Evolutionary conservation across 2,329 filamentous ascomycete species (phyloP), one percentile per base, ranked within the genome.

Genomic region (Geosmithia putterillii): DNA sequence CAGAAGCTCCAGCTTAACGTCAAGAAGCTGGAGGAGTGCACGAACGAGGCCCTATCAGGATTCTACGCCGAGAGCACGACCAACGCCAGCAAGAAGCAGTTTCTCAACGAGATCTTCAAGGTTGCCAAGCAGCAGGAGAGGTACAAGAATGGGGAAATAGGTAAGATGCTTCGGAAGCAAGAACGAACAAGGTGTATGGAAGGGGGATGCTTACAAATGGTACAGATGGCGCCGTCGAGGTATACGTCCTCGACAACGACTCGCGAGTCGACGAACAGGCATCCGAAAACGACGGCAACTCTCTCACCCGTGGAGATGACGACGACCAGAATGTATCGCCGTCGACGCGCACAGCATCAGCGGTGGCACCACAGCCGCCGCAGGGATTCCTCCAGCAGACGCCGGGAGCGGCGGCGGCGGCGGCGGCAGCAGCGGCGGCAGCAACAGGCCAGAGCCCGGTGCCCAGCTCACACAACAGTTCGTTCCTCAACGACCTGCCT

Each of bases 41-140:
- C 77, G 0, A 69, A 64, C 41, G 76, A 82, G 44, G 72, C 72
- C 0, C 63, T 81, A 22, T 72, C 72, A 0, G 60, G 64, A 15
- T 81, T 76, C 59, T 81, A 79, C 45, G 62, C 65, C 14, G 75
- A 80, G 47, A 72, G 70, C 43, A 70, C 74, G 2, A 65, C 64
- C 37, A 81, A 81, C 45, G 57, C 59, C 2, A 64, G 63, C 47
- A 81, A 81, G 62, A 69, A 65, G 45, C 64, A 66, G 0, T 76
- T 68, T 40, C 53, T 82, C 8, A 71, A 67, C 43, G 76, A 81
- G 51, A 72, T 81, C 8, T 81, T 82, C 61, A 73, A 70, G 47
- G 68, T 82, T 23, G 77, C 77, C 1, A 67, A 60, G 44, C 57
- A 64, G 23, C 73, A 82, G 48, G 75, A 80, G 53, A 63, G 70